These are phyloP conservation scores for Nicotiana knightiana DNA, from an alignment of 257 asterid species.

Conservation along the genomic window DNA sequence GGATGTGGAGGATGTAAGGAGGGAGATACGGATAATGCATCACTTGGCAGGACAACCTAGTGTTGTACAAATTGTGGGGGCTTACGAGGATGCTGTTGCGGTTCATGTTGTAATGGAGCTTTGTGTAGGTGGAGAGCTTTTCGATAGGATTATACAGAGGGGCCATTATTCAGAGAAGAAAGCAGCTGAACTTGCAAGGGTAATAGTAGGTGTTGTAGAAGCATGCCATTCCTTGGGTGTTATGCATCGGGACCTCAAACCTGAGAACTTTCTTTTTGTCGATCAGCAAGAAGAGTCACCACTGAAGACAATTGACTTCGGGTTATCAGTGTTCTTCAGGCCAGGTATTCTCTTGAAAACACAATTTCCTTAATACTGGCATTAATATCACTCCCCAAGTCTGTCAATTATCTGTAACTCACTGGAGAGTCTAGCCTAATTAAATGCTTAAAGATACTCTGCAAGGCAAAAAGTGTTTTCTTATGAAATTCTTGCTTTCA, in stretches of 20 bases:
- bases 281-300: constrained; percentile 61
- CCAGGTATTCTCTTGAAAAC: constrained; percentile 49
- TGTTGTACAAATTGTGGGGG: constrained; percentile 64
- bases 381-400: not conserved
- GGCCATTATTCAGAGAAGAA: constrained; percentile 86
- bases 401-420: not conserved
- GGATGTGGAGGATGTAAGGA: constrained; percentile 84
- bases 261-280: constrained; percentile 76
- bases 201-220: constrained; percentile 71
- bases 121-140: constrained; percentile 87
- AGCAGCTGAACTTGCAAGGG: constrained; percentile 89
- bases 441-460: not conserved
- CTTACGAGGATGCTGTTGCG: constrained; percentile 74
- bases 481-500: not conserved
- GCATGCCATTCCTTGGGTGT: constrained; percentile 87
- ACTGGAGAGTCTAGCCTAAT: too few species aligned
- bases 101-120: constrained; percentile 89
- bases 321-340: constrained; percentile 75
- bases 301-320: constrained; percentile 72
- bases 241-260: constrained; percentile 86
- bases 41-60: constrained; percentile 70
- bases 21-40: constrained; percentile 91
- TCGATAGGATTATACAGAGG: constrained; percentile 68
- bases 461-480: not conserved
- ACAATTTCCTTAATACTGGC: not conserved